Conservation (phyloP, 139 green algal species). For the Coelastrella sp. region DNA sequence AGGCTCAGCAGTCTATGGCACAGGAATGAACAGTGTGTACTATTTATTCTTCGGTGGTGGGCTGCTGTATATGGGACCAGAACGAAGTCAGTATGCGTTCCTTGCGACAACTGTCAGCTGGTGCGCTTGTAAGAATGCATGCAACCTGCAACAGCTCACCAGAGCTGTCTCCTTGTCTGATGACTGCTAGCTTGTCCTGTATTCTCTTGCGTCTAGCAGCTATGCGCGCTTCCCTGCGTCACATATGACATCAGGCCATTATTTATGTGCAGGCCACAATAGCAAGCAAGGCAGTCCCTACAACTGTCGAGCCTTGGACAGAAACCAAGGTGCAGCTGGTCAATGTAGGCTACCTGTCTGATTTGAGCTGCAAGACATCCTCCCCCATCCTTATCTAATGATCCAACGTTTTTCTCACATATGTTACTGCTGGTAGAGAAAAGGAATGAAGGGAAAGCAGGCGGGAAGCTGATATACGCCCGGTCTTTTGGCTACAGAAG, state of each 20-base stretch:
- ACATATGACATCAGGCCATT: not conserved
- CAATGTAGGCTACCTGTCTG: constrained; percentile 22
- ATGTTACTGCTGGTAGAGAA: too few species aligned
- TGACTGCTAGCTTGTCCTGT: constrained; percentile 66
- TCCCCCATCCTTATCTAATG: constrained; percentile 7
- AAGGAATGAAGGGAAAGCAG: too few species aligned
- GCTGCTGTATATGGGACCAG: too few species aligned
- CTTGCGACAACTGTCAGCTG: too few species aligned
- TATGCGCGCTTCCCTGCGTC: constrained; percentile 63
- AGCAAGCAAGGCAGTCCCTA: too few species aligned
- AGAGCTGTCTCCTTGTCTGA: constrained; percentile 63
- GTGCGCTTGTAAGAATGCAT: too few species aligned
- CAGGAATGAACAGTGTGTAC: not conserved
- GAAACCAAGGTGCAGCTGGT: not conserved
- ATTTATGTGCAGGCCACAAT: too few species aligned
- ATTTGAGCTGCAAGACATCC: constrained; percentile 3
- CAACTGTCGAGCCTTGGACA: not conserved
- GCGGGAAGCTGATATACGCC: too few species aligned
- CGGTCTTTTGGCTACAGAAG: too few species aligned
- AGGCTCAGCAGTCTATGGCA: not conserved
- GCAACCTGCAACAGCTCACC: constrained; percentile 46
- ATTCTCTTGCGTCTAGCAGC: constrained; percentile 67
- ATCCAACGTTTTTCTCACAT: too few species aligned
- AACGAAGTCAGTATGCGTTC: too few species aligned
- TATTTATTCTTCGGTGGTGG: too few species aligned